Base-by-base conservation (phyloP, 768 basidiomycete species). In the Mrakia frigida region DNA sequence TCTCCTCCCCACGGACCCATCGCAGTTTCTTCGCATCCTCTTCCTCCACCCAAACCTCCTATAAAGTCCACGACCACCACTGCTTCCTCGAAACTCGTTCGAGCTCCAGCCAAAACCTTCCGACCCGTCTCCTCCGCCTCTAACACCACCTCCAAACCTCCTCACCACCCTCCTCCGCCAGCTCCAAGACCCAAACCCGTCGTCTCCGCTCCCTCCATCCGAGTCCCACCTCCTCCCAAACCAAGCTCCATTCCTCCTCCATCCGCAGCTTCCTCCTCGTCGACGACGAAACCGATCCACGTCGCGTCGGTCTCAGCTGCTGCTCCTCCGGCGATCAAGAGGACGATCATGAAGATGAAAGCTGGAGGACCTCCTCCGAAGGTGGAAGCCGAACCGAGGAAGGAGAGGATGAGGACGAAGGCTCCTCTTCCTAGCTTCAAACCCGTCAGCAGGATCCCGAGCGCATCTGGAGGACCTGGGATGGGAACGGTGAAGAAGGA, bases 331-430 rank as follows among this genome's bases (percentile, higher is more conserved):
- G 65, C 31, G 2, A 6, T 39, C 35, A 39, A 39, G 65, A 35
- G 65, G 37, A 35, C 65, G 37, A 39, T 68, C 35, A 68, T 68
- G 65, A 68, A 68, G 39, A 68, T 68, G 65, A 68, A 68, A 25
- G 21, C 65, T n/a, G 65, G 37, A 39, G 63, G 63, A 33, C 65
- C 65, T 18, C 65, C 65, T 68, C 65, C 65, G 35, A 68, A 68
- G 65, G 65, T 68, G 35, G 65, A 68, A 37, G 37, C 39, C 23
- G 65, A 68, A 23, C 65, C 65, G 39, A 68, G 65, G 23, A 68
- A 41, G 63, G 63, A 65, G 39, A 68, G 65, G 65, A 25, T 39
- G 10, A 68, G 3, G 65, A 68, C 65, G 25, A 68, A 68, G 37
- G 65, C 65, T 68, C 35, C 65, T 14, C 18, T 68, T 39, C 65